These are phyloP conservation scores for Klebsormidium nitens DNA, from an alignment of 139 green algal species.

Conservation along the genomic window DNA sequence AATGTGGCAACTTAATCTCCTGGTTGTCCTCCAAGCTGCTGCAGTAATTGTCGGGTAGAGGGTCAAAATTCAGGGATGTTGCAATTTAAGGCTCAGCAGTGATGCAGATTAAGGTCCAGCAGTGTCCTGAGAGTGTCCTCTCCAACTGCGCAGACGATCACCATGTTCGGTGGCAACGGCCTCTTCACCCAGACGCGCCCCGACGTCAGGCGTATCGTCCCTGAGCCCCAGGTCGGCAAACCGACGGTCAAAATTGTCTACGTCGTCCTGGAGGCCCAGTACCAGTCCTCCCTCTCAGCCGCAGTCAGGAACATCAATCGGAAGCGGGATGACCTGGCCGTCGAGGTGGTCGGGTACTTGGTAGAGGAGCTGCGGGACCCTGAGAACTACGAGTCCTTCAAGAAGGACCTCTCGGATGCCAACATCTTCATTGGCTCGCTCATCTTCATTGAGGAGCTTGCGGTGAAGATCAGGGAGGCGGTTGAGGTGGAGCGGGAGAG, in stretches of 20 bases:
- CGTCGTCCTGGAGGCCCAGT: slow-evolving; percentile 96
- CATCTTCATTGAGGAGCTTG: slow-evolving; percentile 99
- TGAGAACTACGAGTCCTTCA: slow-evolving; percentile 83
- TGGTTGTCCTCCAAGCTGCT: too few relatives aligned
- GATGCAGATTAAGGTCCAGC: too few relatives aligned
- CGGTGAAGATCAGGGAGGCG: slow-evolving; percentile 90
- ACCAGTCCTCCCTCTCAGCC: slow-evolving; percentile 80
- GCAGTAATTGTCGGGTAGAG: too few relatives aligned
- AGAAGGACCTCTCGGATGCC: slow-evolving; percentile 47
- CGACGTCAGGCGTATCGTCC: slow-evolving; percentile 66
- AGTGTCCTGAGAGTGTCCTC: too few relatives aligned
- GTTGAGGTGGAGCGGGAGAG: slow-evolving; percentile 67
- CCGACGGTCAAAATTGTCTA: slow-evolving; percentile 85
- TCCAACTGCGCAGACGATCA: too few relatives aligned
- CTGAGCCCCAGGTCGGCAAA: slow-evolving; percentile 41
- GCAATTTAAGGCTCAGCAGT: too few relatives aligned
- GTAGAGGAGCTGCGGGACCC: slow-evolving; percentile 93
- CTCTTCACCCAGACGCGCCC: slow-evolving; percentile 90
- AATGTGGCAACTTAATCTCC: too few relatives aligned
- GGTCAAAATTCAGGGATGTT: too few relatives aligned
- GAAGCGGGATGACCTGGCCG: slow-evolving; percentile 74
- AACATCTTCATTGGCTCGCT: slow-evolving; percentile 99
- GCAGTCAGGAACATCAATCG: slow-evolving; percentile 90
- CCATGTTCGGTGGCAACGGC: slow-evolving; percentile 45
- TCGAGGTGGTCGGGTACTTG: slow-evolving; percentile 96